Evolutionary conservation across 2,329 filamentous ascomycete species (phyloP).

Genomic region (Monilinia polystroma): DNA sequence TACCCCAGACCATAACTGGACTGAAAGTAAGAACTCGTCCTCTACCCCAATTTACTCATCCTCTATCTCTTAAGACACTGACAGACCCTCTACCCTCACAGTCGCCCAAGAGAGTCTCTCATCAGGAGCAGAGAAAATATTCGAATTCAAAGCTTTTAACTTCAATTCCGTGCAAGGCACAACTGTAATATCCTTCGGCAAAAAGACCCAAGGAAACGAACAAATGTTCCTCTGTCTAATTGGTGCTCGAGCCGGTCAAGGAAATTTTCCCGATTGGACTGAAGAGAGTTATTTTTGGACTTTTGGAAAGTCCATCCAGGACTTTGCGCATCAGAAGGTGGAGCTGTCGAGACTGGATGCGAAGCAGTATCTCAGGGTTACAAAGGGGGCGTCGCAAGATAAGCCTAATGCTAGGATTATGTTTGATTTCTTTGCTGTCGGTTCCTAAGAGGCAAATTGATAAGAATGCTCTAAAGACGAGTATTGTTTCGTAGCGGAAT

Average conservation of each 20-base stretch:
- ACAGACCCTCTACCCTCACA: neutral
- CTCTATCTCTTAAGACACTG: rapidly evolving
- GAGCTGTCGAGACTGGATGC: neutral
- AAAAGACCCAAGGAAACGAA: neutral
- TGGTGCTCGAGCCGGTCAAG: neutral
- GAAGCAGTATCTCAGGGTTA: neutral
- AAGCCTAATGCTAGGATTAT: neutral
- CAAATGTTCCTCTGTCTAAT: neutral
- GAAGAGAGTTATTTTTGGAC: neutral
- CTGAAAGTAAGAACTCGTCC: neutral
- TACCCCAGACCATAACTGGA: neutral
- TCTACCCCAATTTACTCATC: neutral
- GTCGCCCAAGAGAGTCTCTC: neutral
- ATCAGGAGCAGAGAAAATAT: neutral
- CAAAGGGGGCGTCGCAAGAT: neutral
- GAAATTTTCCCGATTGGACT: neutral
- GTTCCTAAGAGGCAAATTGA: neutral
- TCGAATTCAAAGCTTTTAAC: neutral
- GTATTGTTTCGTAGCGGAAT: too few species aligned
- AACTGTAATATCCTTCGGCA: neutral
- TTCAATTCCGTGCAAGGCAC: neutral
- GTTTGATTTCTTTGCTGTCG: neutral
- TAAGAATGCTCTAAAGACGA: neutral
- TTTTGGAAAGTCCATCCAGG: neutral
- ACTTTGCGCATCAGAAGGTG: neutral